A percentile compares a stretch with the other conserved stretches of the same genome.
Evolutionary conservation across 192 early-diverging fungal genomes (phyloP).

Genomic region (Coemansia reversa): DNA sequence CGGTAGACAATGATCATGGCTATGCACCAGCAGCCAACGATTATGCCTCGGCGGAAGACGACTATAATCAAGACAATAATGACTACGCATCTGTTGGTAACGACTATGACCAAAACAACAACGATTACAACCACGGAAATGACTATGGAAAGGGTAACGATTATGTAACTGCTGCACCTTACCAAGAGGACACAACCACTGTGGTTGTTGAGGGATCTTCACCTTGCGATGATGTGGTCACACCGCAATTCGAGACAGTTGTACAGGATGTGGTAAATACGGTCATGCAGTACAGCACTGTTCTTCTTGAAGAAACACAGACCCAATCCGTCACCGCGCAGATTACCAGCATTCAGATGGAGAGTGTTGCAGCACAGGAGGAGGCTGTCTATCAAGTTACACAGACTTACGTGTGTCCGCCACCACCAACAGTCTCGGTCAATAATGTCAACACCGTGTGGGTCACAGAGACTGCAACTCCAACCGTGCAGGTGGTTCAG

Average conservation of each 20-base stretch:
- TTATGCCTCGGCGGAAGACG: background rate
- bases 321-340: slow-evolving; percentile 28
- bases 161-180: slow-evolving; percentile 11
- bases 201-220: slow-evolving; percentile 26
- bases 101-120: background rate
- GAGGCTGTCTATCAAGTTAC: slow-evolving; percentile 49
- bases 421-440: slow-evolving; percentile 38
- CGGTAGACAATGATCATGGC: slow-evolving; percentile 5
- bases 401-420: slow-evolving; percentile 47
- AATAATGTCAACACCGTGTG: slow-evolving; percentile 48
- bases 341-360: slow-evolving; percentile 46
- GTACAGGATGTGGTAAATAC: slow-evolving; percentile 42
- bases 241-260: slow-evolving; percentile 36
- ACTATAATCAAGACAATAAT: background rate
- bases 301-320: slow-evolving; percentile 37
- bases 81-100: slow-evolving; percentile 9
- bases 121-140: slow-evolving; percentile 7
- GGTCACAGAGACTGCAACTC: slow-evolving; percentile 46
- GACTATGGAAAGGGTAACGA: slow-evolving; percentile 7
- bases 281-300: slow-evolving; percentile 40
- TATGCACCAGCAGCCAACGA: slow-evolving; percentile 5
- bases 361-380: slow-evolving; percentile 38
- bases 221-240: slow-evolving; percentile 31
- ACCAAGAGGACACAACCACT: slow-evolving; percentile 21
- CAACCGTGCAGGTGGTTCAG: slow-evolving; percentile 47